Evolutionary conservation across 257 asterid genomes (phyloP).

Genomic region (Striga asiatica): DNA sequence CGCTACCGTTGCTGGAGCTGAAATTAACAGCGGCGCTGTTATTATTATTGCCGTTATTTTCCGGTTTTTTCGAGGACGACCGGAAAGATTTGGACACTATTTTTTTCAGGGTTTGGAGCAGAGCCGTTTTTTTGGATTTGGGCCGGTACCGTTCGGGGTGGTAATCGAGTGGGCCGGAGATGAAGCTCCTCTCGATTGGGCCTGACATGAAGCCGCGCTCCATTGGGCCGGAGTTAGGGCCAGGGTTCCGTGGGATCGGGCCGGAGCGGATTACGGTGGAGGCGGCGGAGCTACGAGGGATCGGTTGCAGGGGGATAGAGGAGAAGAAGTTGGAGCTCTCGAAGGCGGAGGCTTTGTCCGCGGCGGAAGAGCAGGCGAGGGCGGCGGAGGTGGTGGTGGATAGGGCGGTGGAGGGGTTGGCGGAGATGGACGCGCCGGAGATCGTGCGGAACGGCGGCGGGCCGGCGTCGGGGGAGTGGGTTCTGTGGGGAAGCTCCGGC

Average conservation of each 20-base stretch:
- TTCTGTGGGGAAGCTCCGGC: constrained; percentile 39
- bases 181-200: constrained; percentile 75
- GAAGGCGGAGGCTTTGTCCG: constrained; percentile 79
- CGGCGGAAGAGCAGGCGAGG: constrained; percentile 27
- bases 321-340: constrained; percentile 82
- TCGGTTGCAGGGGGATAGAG: constrained; percentile 80
- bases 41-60: constrained; percentile 11
- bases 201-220: constrained; percentile 92
- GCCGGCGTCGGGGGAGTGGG: constrained; percentile 20
- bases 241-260: constrained; percentile 46
- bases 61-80: constrained; percentile 39
- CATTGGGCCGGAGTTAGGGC: constrained; percentile 52
- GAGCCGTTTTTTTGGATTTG: constrained; percentile 52
- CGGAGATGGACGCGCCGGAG: constrained; percentile 96
- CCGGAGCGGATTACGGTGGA: constrained; percentile 52
- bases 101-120: constrained; percentile 38
- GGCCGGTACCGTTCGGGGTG: constrained; percentile 72
- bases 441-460: constrained; percentile 46
- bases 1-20: constrained; percentile 31
- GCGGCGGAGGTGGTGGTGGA: constrained; percentile 59
- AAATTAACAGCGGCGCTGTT: not conserved
- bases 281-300: constrained; percentile 33
- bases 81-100: constrained; percentile 40
- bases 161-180: constrained; percentile 84
- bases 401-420: constrained; percentile 69